These are phyloP conservation scores for Aureobasidium leucospermi DNA, from an alignment of 2,329 filamentous ascomycete species.

Conservation along the genomic window DNA sequence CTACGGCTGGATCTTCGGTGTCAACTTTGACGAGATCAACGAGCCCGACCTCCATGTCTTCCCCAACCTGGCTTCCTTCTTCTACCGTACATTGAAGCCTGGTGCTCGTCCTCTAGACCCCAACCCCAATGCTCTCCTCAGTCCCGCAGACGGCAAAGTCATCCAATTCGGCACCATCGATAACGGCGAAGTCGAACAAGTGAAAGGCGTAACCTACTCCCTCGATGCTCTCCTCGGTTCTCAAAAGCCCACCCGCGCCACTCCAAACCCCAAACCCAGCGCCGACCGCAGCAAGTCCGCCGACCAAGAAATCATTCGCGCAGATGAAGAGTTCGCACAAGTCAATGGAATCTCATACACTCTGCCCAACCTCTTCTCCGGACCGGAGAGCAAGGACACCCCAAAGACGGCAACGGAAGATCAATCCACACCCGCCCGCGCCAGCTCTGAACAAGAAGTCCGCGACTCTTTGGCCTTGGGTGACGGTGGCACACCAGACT, in stretches of 20 bases:
- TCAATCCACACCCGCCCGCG: conserved; percentile 60
- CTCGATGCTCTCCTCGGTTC: conserved; percentile 81
- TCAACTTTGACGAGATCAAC: conserved; percentile 77
- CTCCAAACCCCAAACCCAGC: conserved; percentile 34
- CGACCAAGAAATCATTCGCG: conserved; percentile 59
- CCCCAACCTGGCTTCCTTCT: conserved; percentile 91
- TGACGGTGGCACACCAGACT: conserved; percentile 35
- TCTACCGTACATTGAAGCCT: conserved; percentile 90
- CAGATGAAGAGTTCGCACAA: conserved; percentile 85
- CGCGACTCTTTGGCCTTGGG: conserved; percentile 68
- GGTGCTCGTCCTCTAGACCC: conserved; percentile 79
- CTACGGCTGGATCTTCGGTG: conserved; percentile 86
- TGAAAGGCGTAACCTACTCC: conserved; percentile 97
- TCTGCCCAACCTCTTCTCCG: conserved; percentile 78
- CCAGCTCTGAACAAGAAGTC: conserved; percentile 74
- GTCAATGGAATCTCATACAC: conserved; percentile 96
- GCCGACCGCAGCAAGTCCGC: conserved; percentile 28
- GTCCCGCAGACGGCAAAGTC: conserved; percentile 82
- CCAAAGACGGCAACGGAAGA: conserved; percentile 44
- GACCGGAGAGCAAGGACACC: conserved; percentile 29
- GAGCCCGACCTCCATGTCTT: conserved; percentile 85
- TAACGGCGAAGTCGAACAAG: conserved; percentile 91
- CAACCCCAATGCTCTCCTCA: conserved; percentile 70
- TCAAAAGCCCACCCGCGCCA: conserved; percentile 37
- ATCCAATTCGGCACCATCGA: conserved; percentile 90